Base-by-base conservation (phyloP, 192 early-diverging fungal genomes). In the Coemansia sp. region DNA sequence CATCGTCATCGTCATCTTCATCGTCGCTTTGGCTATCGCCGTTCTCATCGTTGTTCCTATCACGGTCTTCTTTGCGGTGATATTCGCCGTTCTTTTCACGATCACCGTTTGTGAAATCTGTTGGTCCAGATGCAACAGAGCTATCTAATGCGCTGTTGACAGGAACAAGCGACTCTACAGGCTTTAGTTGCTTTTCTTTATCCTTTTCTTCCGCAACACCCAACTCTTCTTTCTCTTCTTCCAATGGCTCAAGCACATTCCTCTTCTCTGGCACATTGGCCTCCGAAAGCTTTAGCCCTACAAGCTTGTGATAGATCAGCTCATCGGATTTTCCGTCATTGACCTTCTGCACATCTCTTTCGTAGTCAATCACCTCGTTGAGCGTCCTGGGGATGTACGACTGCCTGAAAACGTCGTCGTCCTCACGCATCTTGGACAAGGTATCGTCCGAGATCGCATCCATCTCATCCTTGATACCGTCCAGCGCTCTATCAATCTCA, bases 371-470 rank as follows among this genome's bases (percentile, higher is more conserved):
- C 46, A 97, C 94, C 67, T 99, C 94, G 48, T 95, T 90, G 48
- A 99, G 84, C 9, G 92, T 93, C 4, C 93, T 86, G 19, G 97
- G 97, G 51, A 99, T 94, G 73, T 91, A 99, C 26, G 90, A 87
- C 67, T 95, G 87, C 66, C 91, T 84, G 69, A 99, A 99, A 11
- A 99, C 92, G 32, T 93, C 91, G 73, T 97, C 97, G 63, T 95
- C 91, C 1, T 90, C 74, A 42, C 84, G 73, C 61, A 87, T 73
- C 55, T 80, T 80, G 22, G 84, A 73, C 46, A 85, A 76, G 56
- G 86, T 78, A 32, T 84, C 82, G 36, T 84, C 74, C 3, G 85
- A 70, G 6, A 70, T 64, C 10, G 11, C 58, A 8, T 71, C 77
- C 68, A 84, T 67, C 61, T 80, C 76, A 8, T 45, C 64, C 18